Evolutionary conservation across 2,329 filamentous ascomycete species (phyloP), one percentile per base, ranked within the genome.

Genomic region (Claviceps lovelessii): DNA sequence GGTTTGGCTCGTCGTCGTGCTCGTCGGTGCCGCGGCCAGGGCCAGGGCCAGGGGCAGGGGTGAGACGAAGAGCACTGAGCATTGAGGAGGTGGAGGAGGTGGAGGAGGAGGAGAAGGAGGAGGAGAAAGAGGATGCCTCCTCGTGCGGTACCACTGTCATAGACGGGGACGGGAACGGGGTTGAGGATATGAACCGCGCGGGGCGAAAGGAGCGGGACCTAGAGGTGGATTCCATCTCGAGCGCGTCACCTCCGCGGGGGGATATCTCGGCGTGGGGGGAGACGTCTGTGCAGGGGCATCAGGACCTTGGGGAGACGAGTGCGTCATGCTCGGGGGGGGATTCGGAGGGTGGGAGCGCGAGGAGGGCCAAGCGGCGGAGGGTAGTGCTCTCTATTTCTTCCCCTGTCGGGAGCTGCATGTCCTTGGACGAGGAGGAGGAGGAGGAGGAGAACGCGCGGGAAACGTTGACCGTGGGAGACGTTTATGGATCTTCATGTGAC

Each of bases 71-170:
- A 48, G 61, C 57, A 8, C 59, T 60, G 19, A 62, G 63, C 5
- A 62, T 69, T 6, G 70, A 71, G 46, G 70, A 69, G 37, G 63
- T 67, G 3, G 65, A 69, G 3, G 65, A 69, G 9, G 62, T 61
- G 13, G 55, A 54, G 9, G 54, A 53, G 10, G 60, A 58, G 7
- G 66, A 59, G 9, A n/a, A n/a, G n/a, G n/a, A n/a, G n/a, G 62
- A 61, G 15, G 55, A 54, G 10, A 54, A 54, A 10, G 60, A 58
- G 8, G 55, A 58, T 41, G 37, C 10, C n/a, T 46, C 44, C 6
- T 8, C 28, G 8, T 46, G 33, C 17, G 31, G 41, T 6, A 23
- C 33, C 13, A 10, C 45, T 7, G n/a, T 19, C 2, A 5, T 15
- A 8, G 29, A 49, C 10, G 47, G 11, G 10, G 51, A 47, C 6